Percentiles rank a stretch among this genome's conserved stretches.
Evolutionary conservation across 768 basidiomycete species (phyloP).

Genomic region (Boletellus ananiceps): DNA sequence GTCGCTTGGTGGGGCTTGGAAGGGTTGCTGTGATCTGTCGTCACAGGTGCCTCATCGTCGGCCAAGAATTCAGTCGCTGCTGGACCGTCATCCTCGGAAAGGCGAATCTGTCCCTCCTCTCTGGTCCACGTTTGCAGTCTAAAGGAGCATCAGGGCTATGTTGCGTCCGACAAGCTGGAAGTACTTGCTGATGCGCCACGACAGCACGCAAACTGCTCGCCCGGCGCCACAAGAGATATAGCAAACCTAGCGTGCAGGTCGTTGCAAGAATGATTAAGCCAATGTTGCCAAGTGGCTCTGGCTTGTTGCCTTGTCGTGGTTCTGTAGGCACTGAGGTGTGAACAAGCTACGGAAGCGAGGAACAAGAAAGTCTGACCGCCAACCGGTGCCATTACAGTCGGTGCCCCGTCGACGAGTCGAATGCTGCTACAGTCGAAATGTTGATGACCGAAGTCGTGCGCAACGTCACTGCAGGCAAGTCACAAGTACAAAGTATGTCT

Average conservation of each 20-base stretch:
- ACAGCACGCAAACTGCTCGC: constrained; percentile 51
- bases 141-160: constrained; percentile 1
- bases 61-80: constrained; percentile 64
- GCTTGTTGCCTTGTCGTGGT: constrained; percentile 55
- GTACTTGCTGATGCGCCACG: constrained; percentile 58
- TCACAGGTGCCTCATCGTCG: constrained; percentile 46
- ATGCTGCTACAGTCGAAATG: neutral
- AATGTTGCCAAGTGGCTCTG: constrained; percentile 59
- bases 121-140: constrained; percentile 57
- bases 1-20: constrained; percentile 12
- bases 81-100: constrained; percentile 69
- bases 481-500: neutral
- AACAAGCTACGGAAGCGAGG: neutral
- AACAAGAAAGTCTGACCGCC: constrained; percentile 16
- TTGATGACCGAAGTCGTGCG: neutral
- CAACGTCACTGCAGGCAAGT: neutral
- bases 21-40: constrained; percentile 28
- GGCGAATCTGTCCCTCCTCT: constrained; percentile 55
- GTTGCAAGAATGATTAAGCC: constrained; percentile 53
- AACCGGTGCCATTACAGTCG: constrained; percentile 18
- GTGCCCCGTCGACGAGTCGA: neutral
- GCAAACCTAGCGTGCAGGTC: constrained; percentile 48
- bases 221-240: constrained; percentile 63
- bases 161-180: neutral
- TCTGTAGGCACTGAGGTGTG: constrained; percentile 34